Evolutionary conservation across 352 stramenopile species (phyloP).

Genomic region (Globisporangium canariense): DNA sequence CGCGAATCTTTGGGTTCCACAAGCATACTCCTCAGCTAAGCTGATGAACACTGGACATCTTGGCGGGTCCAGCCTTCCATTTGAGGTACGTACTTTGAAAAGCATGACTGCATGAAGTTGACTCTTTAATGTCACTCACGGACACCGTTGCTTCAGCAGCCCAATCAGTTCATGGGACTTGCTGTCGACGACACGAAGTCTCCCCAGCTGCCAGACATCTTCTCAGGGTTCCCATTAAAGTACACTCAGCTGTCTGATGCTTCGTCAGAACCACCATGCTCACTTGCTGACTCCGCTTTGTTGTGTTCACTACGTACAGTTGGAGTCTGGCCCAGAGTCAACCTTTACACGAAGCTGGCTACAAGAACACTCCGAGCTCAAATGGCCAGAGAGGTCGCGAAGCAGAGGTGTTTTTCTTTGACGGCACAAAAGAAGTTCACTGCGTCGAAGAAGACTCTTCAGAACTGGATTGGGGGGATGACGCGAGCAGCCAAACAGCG

Average conservation of each 20-base stretch:
- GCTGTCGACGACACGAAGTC: slow-evolving; percentile 2
- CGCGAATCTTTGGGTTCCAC: slow-evolving; percentile 15
- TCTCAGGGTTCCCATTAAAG: slow-evolving; percentile 8
- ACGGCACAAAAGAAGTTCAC: slow-evolving; percentile 28
- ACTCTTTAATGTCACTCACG: neutral
- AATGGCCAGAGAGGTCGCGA: neutral
- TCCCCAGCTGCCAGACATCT: slow-evolving; percentile 11
- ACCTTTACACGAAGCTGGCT: neutral
- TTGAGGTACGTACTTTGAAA: slow-evolving; percentile 4
- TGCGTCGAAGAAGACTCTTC: slow-evolving; percentile 4
- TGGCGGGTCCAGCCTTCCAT: neutral
- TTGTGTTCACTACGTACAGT: neutral
- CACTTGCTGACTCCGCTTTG: neutral
- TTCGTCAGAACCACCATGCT: neutral
- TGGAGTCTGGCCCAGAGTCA: neutral
- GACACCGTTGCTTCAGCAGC: neutral
- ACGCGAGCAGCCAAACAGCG: slow-evolving; percentile 19
- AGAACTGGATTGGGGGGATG: slow-evolving; percentile 9
- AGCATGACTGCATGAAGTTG: neutral
- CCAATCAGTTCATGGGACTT: slow-evolving; percentile 13
- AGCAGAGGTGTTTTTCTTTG: slow-evolving; percentile 41
- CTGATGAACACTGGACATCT: neutral
- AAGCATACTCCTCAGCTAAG: neutral
- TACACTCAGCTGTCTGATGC: neutral
- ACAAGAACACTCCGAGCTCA: neutral